These are phyloP conservation scores for Triticum urartu DNA, from an alignment of 176 grass and related monocot genomes.

Conservation along the genomic window DNA sequence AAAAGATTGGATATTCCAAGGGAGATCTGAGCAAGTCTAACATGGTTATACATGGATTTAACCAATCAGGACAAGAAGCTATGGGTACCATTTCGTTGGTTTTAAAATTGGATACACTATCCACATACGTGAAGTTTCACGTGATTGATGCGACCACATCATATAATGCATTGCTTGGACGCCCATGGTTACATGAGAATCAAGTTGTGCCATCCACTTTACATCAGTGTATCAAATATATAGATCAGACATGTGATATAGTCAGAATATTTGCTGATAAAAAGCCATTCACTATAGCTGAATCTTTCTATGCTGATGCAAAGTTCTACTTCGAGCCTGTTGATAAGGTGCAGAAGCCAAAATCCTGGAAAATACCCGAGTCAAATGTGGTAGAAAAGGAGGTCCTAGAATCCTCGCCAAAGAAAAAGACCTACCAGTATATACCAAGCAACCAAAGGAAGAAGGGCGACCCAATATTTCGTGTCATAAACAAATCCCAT, in stretches of 20 bases:
- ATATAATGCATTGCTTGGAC: neutral
- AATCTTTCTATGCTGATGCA: too few relatives aligned
- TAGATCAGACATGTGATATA: too few relatives aligned
- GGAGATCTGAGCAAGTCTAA: too few relatives aligned
- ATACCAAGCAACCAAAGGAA: neutral
- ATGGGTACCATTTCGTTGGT: neutral
- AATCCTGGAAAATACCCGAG: neutral
- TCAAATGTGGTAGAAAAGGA: too few relatives aligned
- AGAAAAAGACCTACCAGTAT: neutral
- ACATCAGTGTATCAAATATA: too few relatives aligned
- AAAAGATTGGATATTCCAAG: neutral
- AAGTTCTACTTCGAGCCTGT: neutral
- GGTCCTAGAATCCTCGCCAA: accelerated
- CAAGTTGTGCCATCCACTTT: too few relatives aligned
- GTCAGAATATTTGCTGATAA: too few relatives aligned
- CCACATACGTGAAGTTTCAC: neutral
- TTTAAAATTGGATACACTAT: neutral
- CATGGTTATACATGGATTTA: neutral
- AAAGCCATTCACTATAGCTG: neutral
- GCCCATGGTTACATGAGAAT: neutral
- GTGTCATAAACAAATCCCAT: neutral
- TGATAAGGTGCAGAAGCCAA: neutral
- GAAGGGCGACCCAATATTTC: neutral
- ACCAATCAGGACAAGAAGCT: neutral
- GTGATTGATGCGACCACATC: neutral